These are phyloP conservation scores for Lactarius hatsudake DNA, from an alignment of 768 basidiomycete species.

Conservation along the genomic window DNA sequence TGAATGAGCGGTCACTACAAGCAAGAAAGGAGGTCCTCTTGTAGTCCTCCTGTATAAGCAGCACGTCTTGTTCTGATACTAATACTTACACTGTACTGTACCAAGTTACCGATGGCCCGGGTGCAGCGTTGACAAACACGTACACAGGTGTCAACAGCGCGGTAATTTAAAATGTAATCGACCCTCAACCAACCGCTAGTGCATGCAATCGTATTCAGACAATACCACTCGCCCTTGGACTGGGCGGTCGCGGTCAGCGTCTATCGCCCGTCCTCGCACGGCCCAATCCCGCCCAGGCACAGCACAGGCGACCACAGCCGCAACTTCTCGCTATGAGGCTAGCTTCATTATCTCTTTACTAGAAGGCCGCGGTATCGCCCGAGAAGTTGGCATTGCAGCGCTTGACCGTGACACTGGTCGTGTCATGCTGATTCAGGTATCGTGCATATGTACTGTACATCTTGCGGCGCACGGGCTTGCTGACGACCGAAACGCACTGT, in stretches of 20 bases:
- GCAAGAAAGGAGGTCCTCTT: not conserved
- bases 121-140: not conserved
- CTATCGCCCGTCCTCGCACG: slow-evolving; percentile 21
- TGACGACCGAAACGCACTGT: slow-evolving; percentile 2
- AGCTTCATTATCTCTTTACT: slow-evolving; percentile 67
- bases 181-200: not conserved
- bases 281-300: slow-evolving; percentile 51
- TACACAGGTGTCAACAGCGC: slow-evolving; percentile 11
- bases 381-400: slow-evolving; percentile 86
- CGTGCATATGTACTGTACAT: slow-evolving; percentile 9
- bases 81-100: not conserved
- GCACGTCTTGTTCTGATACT: not conserved
- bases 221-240: slow-evolving; percentile 49
- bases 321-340: slow-evolving; percentile 55
- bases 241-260: slow-evolving; percentile 48
- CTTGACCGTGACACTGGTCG: slow-evolving; percentile 77
- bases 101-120: too few relatives aligned
- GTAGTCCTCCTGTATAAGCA: not conserved
- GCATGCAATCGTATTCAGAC: slow-evolving; percentile 30
- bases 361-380: slow-evolving; percentile 73
- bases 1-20: not conserved
- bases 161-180: slow-evolving; percentile 1
- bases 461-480: not conserved
- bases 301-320: slow-evolving; percentile 64
- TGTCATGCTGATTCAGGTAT: slow-evolving; percentile 77